Percentiles rank a stretch among this genome's conserved stretches.
Evolutionary conservation across 352 stramenopile genomes (phyloP).

Genomic region (Peronospora farinosa): DNA sequence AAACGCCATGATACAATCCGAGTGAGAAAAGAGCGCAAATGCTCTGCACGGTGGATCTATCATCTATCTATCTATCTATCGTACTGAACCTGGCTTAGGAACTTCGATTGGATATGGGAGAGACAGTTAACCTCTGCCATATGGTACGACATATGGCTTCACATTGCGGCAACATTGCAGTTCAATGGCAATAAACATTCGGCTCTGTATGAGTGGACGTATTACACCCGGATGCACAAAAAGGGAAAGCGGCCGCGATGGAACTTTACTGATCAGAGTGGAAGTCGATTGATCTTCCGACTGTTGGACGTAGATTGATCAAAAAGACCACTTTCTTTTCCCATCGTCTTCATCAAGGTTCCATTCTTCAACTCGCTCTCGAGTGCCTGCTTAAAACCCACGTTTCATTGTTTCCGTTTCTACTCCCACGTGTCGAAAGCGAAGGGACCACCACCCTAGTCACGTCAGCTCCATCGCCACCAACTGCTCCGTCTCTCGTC

Average conservation of each 20-base stretch:
- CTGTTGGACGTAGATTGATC: background rate
- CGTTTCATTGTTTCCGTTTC: conserved; percentile 11
- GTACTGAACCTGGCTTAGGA: no score
- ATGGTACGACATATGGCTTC: conserved; percentile 8
- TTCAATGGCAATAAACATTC: conserved; percentile 10
- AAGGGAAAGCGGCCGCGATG: conserved; percentile 11
- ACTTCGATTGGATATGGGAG: conserved; percentile 3
- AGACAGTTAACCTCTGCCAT: conserved; percentile 25
- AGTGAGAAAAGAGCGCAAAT: no score
- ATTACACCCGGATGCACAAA: conserved; percentile 19
- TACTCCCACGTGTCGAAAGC: conserved; percentile 7
- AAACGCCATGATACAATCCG: no score
- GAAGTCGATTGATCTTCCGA: conserved; percentile 7
- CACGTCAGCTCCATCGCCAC: conserved; percentile 11
- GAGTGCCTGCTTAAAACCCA: conserved; percentile 4
- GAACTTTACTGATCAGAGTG: conserved; percentile 25
- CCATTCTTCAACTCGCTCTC: conserved; percentile 25
- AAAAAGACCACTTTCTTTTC: conserved; percentile 5
- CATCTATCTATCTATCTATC: no score
- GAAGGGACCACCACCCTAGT: conserved; percentile 5
- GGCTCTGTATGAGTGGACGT: conserved; percentile 15
- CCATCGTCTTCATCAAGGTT: conserved; percentile 4
- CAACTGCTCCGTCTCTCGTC: conserved; percentile 32
- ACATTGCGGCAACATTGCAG: conserved; percentile 11
- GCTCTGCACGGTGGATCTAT: no score